Evolutionary conservation across 164 flowering plant species (phyloP), one percentile per base, ranked within the genome.

Genomic region (Cinnamomum micranthum): DNA sequence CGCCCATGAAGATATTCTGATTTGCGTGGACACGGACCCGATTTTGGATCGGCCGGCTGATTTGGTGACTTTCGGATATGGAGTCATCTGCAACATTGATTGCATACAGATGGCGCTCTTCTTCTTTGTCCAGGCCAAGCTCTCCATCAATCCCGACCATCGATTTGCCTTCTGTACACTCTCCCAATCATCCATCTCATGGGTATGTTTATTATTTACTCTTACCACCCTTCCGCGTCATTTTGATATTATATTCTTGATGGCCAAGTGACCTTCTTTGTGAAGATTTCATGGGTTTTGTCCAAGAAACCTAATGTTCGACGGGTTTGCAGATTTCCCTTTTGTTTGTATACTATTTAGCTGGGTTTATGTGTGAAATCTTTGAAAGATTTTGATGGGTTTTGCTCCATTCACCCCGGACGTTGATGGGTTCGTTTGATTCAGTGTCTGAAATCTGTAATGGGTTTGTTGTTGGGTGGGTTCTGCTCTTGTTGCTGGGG

Each of bases 91-190:
- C 17, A 77, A 98, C 73, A 76, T 95, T 83, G 98, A 95, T 31
- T 79, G 93, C 15, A 87, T 93, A 33, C 91, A 91, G 85, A 96
- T 91, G 71, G 88, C 96, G 5, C 84, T 93, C 55, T 78, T 89
- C 62, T 85, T 95, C 73, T 95, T 95, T 83, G 62, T 93, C 77
- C 78, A 91, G 75, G 71, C 91, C 76, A 95, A 95, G 84, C 91
- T 90, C 82, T 60, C 90, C 71, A 90, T 92, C 77, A 88, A 93
- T 77, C 89, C 98, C 33, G 89, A 90, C 58, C 99, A 93, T 75
- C 93, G 96, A 3, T 95, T 95, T 74, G 92, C 96, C 60, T 92
- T 92, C 60, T 83, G 89, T 64, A 72, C 80, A 50, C 86, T 93
- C 23, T 81, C 84, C n/a, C 90, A 89, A 77, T 41, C 47, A 41